A percentile compares a stretch with the other conserved stretches of the same genome.
phyloP scores from a whole-genome alignment of 257 asterid genomes.

The Primulina tabacum region DNA sequence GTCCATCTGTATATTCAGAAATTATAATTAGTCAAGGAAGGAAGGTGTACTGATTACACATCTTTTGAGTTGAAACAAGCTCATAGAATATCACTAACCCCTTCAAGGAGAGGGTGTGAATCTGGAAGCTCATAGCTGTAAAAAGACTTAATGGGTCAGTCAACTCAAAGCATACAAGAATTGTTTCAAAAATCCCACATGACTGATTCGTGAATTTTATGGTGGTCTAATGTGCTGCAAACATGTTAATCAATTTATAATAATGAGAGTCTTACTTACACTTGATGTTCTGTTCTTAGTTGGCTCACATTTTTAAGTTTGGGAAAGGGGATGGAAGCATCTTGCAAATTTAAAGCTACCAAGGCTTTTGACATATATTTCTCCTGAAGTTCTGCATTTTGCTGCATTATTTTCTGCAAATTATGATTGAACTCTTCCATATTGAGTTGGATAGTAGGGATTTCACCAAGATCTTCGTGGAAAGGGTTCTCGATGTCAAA shows the following conservation, averaged over 20 bases:
- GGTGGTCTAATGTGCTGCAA: slow-evolving; percentile 16
- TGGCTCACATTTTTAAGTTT: slow-evolving; percentile 82
- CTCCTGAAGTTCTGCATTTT: slow-evolving; percentile 59
- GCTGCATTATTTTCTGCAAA: slow-evolving; percentile 62
- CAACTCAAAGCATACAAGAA: slow-evolving; percentile 4
- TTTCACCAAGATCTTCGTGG: slow-evolving; percentile 69
- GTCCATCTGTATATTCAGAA: slow-evolving; percentile 61
- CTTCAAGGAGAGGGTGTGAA: slow-evolving; percentile 77
- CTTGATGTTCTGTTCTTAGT: slow-evolving; percentile 95
- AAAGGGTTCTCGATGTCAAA: slow-evolving; percentile 59
- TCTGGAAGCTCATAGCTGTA: slow-evolving; percentile 96
- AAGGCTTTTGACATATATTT: slow-evolving; percentile 77
- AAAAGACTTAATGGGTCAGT: slow-evolving; percentile 30
- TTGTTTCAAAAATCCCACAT: slow-evolving; percentile 8
- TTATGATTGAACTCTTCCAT: slow-evolving; percentile 75
- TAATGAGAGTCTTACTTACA: slow-evolving; percentile 54
- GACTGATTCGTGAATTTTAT: slow-evolving; percentile 10
- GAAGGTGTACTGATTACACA: slow-evolving; percentile 13
- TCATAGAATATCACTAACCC: slow-evolving; percentile 50
- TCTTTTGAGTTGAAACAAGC: slow-evolving; percentile 17
- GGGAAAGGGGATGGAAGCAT: slow-evolving; percentile 87
- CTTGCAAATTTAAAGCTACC: slow-evolving; percentile 76
- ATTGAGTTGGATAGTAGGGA: slow-evolving; percentile 85
- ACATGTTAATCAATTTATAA: slow-evolving; percentile 12
- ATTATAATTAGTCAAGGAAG: slow-evolving; percentile 20